A percentile compares a stretch with the other conserved stretches of the same genome.
These are phyloP conservation scores for Mucor plumbeus DNA, from an alignment of 371 early-diverging fungal species.

Conservation along the genomic window DNA sequence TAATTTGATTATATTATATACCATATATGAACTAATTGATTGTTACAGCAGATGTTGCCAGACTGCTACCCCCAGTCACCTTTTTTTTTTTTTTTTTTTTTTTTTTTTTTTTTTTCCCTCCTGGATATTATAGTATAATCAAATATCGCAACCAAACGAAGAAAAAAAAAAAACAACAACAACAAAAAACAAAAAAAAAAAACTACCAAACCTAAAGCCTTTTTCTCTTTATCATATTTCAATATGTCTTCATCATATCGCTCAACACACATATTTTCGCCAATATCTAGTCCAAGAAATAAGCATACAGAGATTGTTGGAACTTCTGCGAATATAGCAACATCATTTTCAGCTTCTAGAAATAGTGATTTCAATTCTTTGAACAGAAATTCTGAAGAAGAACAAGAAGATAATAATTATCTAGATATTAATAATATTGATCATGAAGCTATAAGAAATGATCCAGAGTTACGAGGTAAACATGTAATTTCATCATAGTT, in stretches of 20 bases:
- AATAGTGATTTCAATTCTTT: too few relatives aligned
- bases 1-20: too few relatives aligned
- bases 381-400: not conserved
- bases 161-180: too few relatives aligned
- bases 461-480: constrained; percentile 19
- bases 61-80: not conserved
- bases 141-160: too few relatives aligned
- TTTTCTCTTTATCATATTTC: not conserved
- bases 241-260: not conserved
- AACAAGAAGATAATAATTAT: not conserved
- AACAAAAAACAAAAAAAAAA: not conserved
- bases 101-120: not conserved
- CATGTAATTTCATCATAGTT: not conserved
- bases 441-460: constrained; percentile 23
- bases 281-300: not conserved
- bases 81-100: not conserved
- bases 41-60: too few relatives aligned
- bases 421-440: constrained; percentile 14
- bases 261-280: constrained; percentile 1
- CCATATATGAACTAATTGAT: too few relatives aligned
- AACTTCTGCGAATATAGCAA: not conserved
- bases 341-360: not conserved
- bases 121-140: too few relatives aligned
- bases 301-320: not conserved
- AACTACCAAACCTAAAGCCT: not conserved